phyloP scores from a whole-genome alignment of 306 rosid genomes.

The Vigna trinervia region DNA sequence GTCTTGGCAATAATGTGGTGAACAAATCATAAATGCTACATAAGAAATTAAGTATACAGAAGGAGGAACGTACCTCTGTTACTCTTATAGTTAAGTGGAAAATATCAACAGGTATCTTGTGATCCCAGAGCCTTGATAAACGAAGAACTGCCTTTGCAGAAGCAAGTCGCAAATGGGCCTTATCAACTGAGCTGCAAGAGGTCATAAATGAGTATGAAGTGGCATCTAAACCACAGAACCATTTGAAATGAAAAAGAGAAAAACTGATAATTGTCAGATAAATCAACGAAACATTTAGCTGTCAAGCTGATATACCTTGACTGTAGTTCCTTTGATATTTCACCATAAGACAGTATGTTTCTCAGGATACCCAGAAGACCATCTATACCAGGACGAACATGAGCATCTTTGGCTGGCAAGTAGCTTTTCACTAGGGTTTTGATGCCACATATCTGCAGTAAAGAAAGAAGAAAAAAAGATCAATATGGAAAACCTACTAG shows the following conservation, averaged over 20 bases:
- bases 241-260: conserved; percentile 10
- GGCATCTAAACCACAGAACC: conserved; percentile 41
- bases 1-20: conserved; percentile 32
- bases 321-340: conserved; percentile 78
- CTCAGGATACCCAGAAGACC: conserved; percentile 74
- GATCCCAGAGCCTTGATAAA: conserved; percentile 91
- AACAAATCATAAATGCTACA: conserved; percentile 38
- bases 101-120: conserved; percentile 80
- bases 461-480: conserved; percentile 9
- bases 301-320: conserved; percentile 72
- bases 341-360: conserved; percentile 84
- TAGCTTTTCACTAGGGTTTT: conserved; percentile 97
- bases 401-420: conserved; percentile 95
- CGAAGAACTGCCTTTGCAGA: conserved; percentile 95
- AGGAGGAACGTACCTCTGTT: conserved; percentile 65
- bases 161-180: conserved; percentile 93
- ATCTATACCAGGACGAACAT: conserved; percentile 82
- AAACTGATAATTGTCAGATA: background rate
- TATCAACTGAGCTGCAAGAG: conserved; percentile 85
- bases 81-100: conserved; percentile 81
- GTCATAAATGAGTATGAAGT: conserved; percentile 41
- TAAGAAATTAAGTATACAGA: conserved; percentile 32
- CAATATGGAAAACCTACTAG: conserved; percentile 28
- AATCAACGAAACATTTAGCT: conserved; percentile 3
- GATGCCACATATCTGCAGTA: conserved; percentile 80